phyloP scores from a whole-genome alignment of 192 early-diverging fungal genomes.

The Umbelopsis sp. region DNA sequence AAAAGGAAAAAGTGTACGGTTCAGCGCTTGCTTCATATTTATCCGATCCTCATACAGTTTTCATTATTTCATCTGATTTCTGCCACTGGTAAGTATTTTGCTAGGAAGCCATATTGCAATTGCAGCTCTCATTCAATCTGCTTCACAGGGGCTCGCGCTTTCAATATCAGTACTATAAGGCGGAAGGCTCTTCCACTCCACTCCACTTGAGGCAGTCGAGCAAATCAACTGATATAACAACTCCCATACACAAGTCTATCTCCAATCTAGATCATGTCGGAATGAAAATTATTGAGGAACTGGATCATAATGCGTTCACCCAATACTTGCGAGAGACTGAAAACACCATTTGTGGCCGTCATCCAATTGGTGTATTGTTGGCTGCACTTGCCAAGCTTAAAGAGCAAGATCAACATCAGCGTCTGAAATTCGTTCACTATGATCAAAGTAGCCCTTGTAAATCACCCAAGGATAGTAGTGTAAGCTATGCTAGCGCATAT shows the following conservation, averaged over 20 bases:
- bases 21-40: slow-evolving; percentile 76
- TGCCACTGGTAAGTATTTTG: slow-evolving; percentile 79
- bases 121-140: not conserved
- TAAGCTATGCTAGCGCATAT: slow-evolving; percentile 77
- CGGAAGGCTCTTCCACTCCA: slow-evolving; percentile 17
- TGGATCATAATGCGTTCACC: slow-evolving; percentile 62
- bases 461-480: slow-evolving; percentile 65
- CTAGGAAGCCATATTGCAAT: not conserved
- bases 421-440: slow-evolving; percentile 79
- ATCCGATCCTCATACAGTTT: slow-evolving; percentile 66
- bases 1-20: slow-evolving; percentile 70
- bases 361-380: slow-evolving; percentile 85
- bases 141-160: slow-evolving; percentile 77
- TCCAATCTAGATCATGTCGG: slow-evolving; percentile 76
- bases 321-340: slow-evolving; percentile 73
- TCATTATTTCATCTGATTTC: slow-evolving; percentile 97
- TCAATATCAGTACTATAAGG: slow-evolving; percentile 69
- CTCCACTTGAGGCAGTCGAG: slow-evolving; percentile 11
- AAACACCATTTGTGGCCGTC: slow-evolving; percentile 96
- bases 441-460: slow-evolving; percentile 74
- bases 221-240: slow-evolving; percentile 5
- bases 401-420: slow-evolving; percentile 23
- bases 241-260: slow-evolving; percentile 81
- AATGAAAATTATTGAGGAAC: slow-evolving; percentile 73
- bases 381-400: slow-evolving; percentile 55